Conservation (phyloP, 805 yeast species). For the Scheffersomyces coipomensis region DNA sequence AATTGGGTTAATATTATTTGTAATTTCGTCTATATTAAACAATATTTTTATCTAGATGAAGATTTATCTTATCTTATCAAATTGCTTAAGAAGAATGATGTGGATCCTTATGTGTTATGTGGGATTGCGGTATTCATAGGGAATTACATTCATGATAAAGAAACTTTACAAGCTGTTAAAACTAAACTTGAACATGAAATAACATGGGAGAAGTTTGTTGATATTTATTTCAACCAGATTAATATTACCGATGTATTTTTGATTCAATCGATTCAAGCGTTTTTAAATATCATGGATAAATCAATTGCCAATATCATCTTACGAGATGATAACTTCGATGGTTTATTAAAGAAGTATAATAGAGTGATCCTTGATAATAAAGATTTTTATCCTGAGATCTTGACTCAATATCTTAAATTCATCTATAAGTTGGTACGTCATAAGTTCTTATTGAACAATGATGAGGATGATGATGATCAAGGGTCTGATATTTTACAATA, state of each 20-base stretch:
- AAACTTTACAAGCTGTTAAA: slow-evolving; percentile 10
- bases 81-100: slow-evolving; percentile 2
- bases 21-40: no score
- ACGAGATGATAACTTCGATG: slow-evolving; percentile 10
- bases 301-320: slow-evolving; percentile 11
- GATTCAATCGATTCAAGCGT: slow-evolving; percentile 33
- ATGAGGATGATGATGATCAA: background rate
- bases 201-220: slow-evolving; percentile 13
- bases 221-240: slow-evolving; percentile 14
- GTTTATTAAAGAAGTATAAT: slow-evolving; percentile 14
- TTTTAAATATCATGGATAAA: slow-evolving; percentile 25
- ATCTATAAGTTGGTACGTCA: slow-evolving; percentile 23
- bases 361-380: slow-evolving; percentile 32
- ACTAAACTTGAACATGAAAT: slow-evolving; percentile 4
- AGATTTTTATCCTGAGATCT: slow-evolving; percentile 33
- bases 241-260: slow-evolving; percentile 33
- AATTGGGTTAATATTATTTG: no score
- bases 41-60: background rate
- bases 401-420: slow-evolving; percentile 24
- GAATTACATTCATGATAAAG: slow-evolving; percentile 25
- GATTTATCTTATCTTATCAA: background rate
- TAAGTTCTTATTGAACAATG: background rate
- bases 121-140: slow-evolving; percentile 34
- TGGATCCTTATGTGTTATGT: slow-evolving; percentile 24
- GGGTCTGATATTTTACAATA: background rate